Evolutionary conservation across 2,329 filamentous ascomycete genomes (phyloP).

Genomic region (Metarhizium humberi): DNA sequence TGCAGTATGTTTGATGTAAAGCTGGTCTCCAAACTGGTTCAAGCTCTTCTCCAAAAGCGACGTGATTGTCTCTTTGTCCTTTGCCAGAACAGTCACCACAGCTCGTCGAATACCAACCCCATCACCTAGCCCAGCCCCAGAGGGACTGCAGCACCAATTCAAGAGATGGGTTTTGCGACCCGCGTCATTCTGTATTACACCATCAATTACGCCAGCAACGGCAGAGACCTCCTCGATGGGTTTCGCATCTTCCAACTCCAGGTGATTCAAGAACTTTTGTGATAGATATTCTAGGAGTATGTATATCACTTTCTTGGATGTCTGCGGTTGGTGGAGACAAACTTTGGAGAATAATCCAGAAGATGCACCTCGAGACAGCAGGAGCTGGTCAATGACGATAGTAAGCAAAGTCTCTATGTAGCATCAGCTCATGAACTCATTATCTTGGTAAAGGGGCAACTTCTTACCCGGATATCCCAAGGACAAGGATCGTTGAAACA

Average conservation of each 20-base stretch:
- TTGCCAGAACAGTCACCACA: constrained; percentile 47
- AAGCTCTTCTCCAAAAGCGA: constrained; percentile 59
- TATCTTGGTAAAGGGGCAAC: not conserved
- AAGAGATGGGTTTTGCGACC: constrained; percentile 44
- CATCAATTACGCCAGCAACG: constrained; percentile 45
- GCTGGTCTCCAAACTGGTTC: constrained; percentile 68
- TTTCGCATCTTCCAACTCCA: constrained; percentile 21
- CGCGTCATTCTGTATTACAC: constrained; percentile 37
- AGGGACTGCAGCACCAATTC: constrained; percentile 55
- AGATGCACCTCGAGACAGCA: constrained; percentile 20
- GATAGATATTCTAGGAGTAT: constrained; percentile 32
- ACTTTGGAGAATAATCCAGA: constrained; percentile 18
- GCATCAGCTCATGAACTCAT: constrained; percentile 9
- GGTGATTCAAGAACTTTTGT: constrained; percentile 29
- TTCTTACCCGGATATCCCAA: constrained; percentile 62
- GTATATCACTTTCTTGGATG: constrained; percentile 16
- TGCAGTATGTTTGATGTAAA: constrained; percentile 80
- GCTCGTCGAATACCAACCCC: constrained; percentile 58
- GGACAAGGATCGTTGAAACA: constrained; percentile 52
- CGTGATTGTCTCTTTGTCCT: constrained; percentile 41
- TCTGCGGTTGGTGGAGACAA: constrained; percentile 18
- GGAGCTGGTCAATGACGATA: constrained; percentile 23
- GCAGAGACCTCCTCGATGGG: constrained; percentile 40
- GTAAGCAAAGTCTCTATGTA: constrained; percentile 32
- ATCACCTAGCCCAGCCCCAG: constrained; percentile 56